A percentile compares a stretch with the other conserved stretches of the same genome.
phyloP scores from a whole-genome alignment of 805 yeast genomes.

The Wickerhamiella sergipiensis region DNA sequence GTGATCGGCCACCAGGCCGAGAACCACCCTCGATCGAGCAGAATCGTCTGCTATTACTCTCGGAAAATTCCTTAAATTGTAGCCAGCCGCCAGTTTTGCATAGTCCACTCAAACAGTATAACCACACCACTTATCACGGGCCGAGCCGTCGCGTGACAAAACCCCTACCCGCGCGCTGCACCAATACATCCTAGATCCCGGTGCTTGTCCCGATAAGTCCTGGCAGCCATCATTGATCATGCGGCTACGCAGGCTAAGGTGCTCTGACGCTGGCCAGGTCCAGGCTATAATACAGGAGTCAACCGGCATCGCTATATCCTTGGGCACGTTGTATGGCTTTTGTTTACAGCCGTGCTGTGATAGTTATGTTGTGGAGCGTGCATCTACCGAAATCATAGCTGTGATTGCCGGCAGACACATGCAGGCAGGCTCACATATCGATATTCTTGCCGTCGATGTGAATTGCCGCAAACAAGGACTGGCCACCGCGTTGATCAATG shows the following conservation, averaged over 20 bases:
- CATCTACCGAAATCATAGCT: not conserved
- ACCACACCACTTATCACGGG: not conserved
- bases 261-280: not conserved
- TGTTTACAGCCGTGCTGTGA: not conserved
- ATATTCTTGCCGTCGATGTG: not conserved
- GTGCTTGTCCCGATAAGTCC: not conserved
- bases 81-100: too few species aligned
- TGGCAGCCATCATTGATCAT: not conserved
- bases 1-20: too few species aligned
- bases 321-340: not conserved
- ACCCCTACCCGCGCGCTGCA: not conserved
- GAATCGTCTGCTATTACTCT: too few species aligned
- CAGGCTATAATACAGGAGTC: not conserved
- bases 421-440: not conserved
- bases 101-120: too few species aligned
- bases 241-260: not conserved
- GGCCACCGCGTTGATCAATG: not conserved
- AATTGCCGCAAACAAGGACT: not conserved
- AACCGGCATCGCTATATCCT: not conserved
- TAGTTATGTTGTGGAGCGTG: not conserved
- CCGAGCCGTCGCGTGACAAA: not conserved
- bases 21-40: too few species aligned
- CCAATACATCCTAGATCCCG: not conserved
- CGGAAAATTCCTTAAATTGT: too few species aligned
- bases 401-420: not conserved